These are phyloP conservation scores for Suhomyces yuchorum DNA, from an alignment of 1,139 yeast species.

Conservation along the genomic window DNA sequence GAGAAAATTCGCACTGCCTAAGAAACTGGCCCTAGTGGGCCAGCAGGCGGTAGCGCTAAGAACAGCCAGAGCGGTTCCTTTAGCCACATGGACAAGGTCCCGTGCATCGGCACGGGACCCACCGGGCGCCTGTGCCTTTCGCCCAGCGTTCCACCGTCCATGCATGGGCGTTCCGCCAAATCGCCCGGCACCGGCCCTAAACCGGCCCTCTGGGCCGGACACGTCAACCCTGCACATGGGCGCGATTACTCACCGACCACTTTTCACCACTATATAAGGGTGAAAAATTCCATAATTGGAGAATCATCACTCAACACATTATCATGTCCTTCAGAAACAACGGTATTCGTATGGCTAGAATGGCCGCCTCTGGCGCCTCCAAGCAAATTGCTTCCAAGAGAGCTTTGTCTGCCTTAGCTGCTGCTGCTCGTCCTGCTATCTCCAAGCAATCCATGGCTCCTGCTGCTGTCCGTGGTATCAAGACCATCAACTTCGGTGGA, in stretches of 20 bases:
- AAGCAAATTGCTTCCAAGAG: constrained; percentile 61
- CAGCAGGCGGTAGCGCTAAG: neutral
- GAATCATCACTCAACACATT: constrained; percentile 8
- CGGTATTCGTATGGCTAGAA: constrained; percentile 62
- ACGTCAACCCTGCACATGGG: constrained; percentile 10
- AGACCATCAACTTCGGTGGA: constrained; percentile 97
- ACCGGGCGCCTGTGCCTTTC: neutral
- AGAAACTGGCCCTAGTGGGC: too few relatives aligned
- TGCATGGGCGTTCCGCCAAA: neutral
- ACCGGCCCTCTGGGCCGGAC: constrained; percentile 8
- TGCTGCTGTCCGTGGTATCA: constrained; percentile 74
- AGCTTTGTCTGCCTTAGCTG: constrained; percentile 64
- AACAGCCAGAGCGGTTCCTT: neutral
- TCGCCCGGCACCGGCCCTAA: constrained; percentile 16
- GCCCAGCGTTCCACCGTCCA: neutral
- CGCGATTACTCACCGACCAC: constrained; percentile 12
- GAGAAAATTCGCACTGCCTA: neutral
- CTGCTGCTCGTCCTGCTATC: constrained; percentile 50
- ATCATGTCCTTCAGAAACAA: constrained; percentile 65
- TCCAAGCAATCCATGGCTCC: constrained; percentile 38
- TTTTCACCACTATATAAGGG: constrained; percentile 14
- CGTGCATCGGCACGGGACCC: neutral
- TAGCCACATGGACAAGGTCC: neutral
- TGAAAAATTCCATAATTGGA: constrained; percentile 8
- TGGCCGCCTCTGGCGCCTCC: constrained; percentile 54